Base-by-base conservation (phyloP, 352 stramenopile genomes). In the Thalassiosira hispida region DNA sequence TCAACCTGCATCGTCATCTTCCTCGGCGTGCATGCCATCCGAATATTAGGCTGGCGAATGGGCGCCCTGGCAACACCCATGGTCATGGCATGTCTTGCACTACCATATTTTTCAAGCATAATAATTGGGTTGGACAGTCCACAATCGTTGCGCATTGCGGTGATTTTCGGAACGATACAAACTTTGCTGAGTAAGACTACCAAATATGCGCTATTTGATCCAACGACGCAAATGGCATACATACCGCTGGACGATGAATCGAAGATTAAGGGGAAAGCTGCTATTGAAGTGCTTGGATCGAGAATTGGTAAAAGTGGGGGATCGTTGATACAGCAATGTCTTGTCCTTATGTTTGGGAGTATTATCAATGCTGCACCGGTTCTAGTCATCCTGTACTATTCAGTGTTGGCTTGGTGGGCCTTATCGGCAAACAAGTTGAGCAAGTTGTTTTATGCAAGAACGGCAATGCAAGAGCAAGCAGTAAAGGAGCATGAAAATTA, bases 181-280 rank as follows among this genome's bases (percentile, higher is more conserved):
- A 90, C 83, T 18, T 69, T 94, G 38, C 47, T 94, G 31, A 92
- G 84, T 66, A 93, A 93, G 69, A 92, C 86, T 5, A 67, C 82
- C 16, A 92, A 93, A 61, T 94, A 91, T 78, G 85, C 86, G 18
- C 56, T 92, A 25, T 93, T 93, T 71, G 86, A 91, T 84, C 84
- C 88, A 22, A 91, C 84, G 31, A 93, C 89, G 22, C 83, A 94
- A 84, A 96, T 96, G 91, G 89, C 91, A 16, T 96, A 96, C 53
- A 96, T 96, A 73, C 93, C 93, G 12, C 62, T 96, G 23, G 93
- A 95, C 70, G 73, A 95, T 25, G 91, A 96, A 62, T 92, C 84
- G 4, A 96, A 96, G 74, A 84, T 95, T 14, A 95, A 94, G 70
- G 88, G 89, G 18, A 96, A 96, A 65, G 92, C 92, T 23, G 92